phyloP scores from a whole-genome alignment of 2,329 filamentous ascomycete genomes.

The Lecanicillium sp. region DNA sequence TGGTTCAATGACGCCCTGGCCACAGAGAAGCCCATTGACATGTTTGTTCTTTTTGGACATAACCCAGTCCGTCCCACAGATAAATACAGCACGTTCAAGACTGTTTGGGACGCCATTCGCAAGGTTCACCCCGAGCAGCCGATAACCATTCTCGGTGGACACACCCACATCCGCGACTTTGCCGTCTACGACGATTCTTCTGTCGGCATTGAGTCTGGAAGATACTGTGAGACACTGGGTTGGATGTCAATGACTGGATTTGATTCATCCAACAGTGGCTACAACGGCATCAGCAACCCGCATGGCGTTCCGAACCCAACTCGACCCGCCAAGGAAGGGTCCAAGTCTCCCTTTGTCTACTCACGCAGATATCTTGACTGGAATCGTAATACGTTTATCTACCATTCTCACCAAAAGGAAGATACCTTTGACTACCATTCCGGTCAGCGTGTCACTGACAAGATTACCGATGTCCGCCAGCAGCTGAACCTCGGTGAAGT shows the following conservation, averaged over 20 bases:
- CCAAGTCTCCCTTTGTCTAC: conserved; percentile 34
- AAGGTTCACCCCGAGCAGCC: conserved; percentile 46
- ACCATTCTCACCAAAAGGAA: conserved; percentile 47
- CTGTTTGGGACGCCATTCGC: conserved; percentile 50
- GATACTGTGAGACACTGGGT: conserved; percentile 61
- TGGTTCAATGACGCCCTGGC: conserved; percentile 55
- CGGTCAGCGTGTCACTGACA: conserved; percentile 35
- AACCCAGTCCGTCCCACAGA: conserved; percentile 44
- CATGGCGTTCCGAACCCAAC: conserved; percentile 28
- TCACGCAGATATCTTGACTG: conserved; percentile 59
- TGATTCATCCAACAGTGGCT: conserved; percentile 34
- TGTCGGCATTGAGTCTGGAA: conserved; percentile 53
- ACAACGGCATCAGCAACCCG: conserved; percentile 24
- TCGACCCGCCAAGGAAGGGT: conserved; percentile 29
- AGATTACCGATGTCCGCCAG: conserved; percentile 41
- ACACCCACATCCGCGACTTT: conserved; percentile 58
- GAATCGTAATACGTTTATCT: conserved; percentile 58
- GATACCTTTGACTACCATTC: conserved; percentile 39
- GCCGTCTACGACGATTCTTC: conserved; percentile 53
- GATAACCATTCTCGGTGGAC: conserved; percentile 57
- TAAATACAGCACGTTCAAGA: conserved; percentile 32
- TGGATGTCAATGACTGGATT: conserved; percentile 59
- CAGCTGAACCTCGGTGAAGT: conserved; percentile 46
- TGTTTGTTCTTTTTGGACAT: conserved; percentile 57
- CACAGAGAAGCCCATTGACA: conserved; percentile 45